These are phyloP conservation scores for Drosera spatulata DNA, from an alignment of 179 eudicot genomes.

Conservation along the genomic window DNA sequence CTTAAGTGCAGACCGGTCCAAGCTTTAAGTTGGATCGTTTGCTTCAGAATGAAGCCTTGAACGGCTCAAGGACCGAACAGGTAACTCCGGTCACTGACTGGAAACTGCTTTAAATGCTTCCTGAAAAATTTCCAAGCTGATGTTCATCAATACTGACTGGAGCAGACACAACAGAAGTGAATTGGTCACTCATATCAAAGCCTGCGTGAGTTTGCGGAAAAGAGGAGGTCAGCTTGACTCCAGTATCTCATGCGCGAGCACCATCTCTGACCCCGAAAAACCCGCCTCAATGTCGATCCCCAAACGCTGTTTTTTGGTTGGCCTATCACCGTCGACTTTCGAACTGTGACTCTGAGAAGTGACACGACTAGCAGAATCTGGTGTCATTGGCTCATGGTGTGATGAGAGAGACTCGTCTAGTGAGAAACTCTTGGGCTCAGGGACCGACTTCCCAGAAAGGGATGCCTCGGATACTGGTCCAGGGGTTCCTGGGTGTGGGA, in stretches of 20 bases:
- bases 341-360: constrained; percentile 21
- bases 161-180: constrained; percentile 14
- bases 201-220: constrained; percentile 20
- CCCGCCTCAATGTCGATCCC: constrained; percentile 8
- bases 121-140: constrained; percentile 1
- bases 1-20: too few species aligned
- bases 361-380: constrained; percentile 29
- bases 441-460: constrained; percentile 14
- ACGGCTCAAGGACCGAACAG: too few species aligned
- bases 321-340: constrained; percentile 17
- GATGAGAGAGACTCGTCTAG: constrained; percentile 36
- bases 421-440: constrained; percentile 26
- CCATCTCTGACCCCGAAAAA: constrained; percentile 18
- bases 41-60: too few species aligned
- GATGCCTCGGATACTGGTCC: constrained; percentile 32
- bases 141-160: constrained; percentile 12
- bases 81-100: background rate
- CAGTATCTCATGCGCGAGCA: constrained; percentile 27
- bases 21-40: too few species aligned
- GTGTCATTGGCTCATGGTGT: constrained; percentile 37
- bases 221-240: constrained; percentile 38
- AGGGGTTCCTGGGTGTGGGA: constrained; percentile 43
- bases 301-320: constrained; percentile 29
- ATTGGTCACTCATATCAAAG: constrained; percentile 20
- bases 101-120: background rate